Evolutionary conservation across 148 eudicot species (phyloP), one percentile per base, ranked within the genome.

Genomic region (Chenopodium quinoa): DNA sequence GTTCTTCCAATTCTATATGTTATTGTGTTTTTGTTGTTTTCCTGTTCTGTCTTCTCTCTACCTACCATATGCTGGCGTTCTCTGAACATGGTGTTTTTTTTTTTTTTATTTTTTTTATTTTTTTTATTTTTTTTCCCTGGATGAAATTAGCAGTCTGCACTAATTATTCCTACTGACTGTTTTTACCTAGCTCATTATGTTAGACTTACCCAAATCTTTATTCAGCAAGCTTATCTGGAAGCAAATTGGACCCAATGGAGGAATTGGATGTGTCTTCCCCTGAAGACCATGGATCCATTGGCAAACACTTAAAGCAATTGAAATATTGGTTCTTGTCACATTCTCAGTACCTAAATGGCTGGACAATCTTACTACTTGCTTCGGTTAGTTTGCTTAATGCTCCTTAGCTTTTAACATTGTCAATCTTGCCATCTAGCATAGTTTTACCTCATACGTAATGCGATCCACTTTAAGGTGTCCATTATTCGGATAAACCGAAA

Each of bases 281-380:
- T n/a, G 89, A 90, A 82, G 88, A 88, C 76, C 78, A 66, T 80
- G 97, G 97, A 72, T 67, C 80, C 71, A 46, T 88, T 25, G 89
- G 93, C 73, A 79, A 83, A 68, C 87, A 70, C 73, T 81, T 93
- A 73, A 83, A 44, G 81, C 82, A 79, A 82, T 37, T 91, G 37
- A 91, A 96, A 78, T 77, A 84, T 32, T 96, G 99, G 99, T 86
- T 96, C 75, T 83, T 92, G 62, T 92, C 97, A 27, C 97, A 94
- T 80, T 76, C 98, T 69, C 99, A 94, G 81, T 96, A 92, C 84
- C 79, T 96, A 87, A 96, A 96, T 88, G 94, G 91, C 82, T 85
- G 89, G 82, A 89, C 99, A 11, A 91, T 96, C 83, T 83, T 96
- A 83, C 83, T 92, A 79, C 98, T 94, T 85, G 99, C 99, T 86